Evolutionary conservation across 352 stramenopile genomes (phyloP), one percentile per base, ranked within the genome.

Genomic region (Globisporangium irregulare): DNA sequence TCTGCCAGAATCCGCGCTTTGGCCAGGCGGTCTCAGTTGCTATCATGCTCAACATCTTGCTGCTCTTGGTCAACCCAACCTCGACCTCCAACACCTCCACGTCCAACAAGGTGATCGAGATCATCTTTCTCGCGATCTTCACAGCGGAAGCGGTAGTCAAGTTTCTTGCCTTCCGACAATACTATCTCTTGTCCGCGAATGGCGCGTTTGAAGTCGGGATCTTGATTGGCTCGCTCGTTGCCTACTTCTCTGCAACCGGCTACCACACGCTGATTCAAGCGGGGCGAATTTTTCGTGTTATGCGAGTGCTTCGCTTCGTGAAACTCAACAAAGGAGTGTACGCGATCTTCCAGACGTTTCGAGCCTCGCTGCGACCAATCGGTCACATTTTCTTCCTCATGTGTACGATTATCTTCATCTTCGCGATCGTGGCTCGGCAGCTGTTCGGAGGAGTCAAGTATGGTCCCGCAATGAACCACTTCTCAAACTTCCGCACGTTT

Each of bases 341-440:
- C 68, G 82, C 84, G 1, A 81, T 93, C 25, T 93, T 90, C 62
- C 86, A 91, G 70, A 93, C 86, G 0, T 93, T 93, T 53, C 76
- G 83, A 18, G 83, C 83, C 6, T 90, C 80, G 9, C 66, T 93
- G 38, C 75, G 78, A 62, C 82, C 86, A 9, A 83, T 92, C 51
- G 80, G 70, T 12, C 81, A 93, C 72, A 91, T 92, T 62, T 92
- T 92, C 72, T 92, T 92, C 50, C 76, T 93, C 71, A 83, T 93
- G 62, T 82, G 89, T 61, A 85, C 89, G 75, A 87, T 92, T 62
- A 89, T 91, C 70, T 93, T 90, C 74, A 91, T 93, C 70, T 93
- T 92, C 50, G 83, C 86, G 15, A 80, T 90, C 22, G 74, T 93
- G 24, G 86, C 80, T 4, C 80, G 83, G 0, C 85, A 93, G 75